phyloP scores from a whole-genome alignment of 2,329 filamentous ascomycete species.

The Raffaelea deltoideospora region DNA sequence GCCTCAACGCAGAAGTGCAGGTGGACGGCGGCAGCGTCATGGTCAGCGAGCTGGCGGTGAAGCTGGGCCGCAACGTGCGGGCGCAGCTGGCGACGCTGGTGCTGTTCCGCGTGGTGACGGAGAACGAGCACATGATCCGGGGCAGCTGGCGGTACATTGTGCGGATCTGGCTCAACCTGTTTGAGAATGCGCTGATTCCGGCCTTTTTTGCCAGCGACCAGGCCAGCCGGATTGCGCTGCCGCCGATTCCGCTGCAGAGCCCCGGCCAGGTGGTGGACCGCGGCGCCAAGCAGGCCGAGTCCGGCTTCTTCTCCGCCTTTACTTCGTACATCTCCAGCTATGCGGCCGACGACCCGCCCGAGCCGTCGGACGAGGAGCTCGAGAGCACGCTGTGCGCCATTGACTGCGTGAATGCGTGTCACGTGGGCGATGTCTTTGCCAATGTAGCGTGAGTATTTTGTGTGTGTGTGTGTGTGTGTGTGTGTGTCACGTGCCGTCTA shows the following conservation, averaged over 20 bases:
- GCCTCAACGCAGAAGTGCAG: constrained; percentile 90
- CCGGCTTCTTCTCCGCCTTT: constrained; percentile 82
- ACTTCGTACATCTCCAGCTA: constrained; percentile 98
- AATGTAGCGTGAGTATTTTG: constrained; percentile 57
- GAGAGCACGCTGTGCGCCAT: constrained; percentile 91
- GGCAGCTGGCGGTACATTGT: constrained; percentile 74
- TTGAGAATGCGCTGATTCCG: constrained; percentile 85
- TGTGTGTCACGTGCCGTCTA: too few relatives aligned
- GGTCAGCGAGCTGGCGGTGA: constrained; percentile 95
- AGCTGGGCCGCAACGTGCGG: constrained; percentile 84
- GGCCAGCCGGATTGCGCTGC: constrained; percentile 54
- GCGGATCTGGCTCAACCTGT: constrained; percentile 87
- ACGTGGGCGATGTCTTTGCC: constrained; percentile 64
- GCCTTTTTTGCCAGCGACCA: constrained; percentile 53
- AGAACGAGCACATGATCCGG: constrained; percentile 63
- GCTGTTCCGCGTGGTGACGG: constrained; percentile 81
- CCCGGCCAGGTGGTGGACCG: constrained; percentile 89
- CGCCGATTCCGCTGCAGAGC: constrained; percentile 74
- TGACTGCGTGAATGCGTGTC: constrained; percentile 84
- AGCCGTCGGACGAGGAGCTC: constrained; percentile 91
- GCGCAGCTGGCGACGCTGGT: constrained; percentile 89
- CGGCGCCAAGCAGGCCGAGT: constrained; percentile 60
- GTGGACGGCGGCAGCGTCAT: constrained; percentile 85
- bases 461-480: too few relatives aligned
- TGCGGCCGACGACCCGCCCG: constrained; percentile 90